Conservation (phyloP, 768 basidiomycete genomes). For the Leccinum boreale region DNA sequence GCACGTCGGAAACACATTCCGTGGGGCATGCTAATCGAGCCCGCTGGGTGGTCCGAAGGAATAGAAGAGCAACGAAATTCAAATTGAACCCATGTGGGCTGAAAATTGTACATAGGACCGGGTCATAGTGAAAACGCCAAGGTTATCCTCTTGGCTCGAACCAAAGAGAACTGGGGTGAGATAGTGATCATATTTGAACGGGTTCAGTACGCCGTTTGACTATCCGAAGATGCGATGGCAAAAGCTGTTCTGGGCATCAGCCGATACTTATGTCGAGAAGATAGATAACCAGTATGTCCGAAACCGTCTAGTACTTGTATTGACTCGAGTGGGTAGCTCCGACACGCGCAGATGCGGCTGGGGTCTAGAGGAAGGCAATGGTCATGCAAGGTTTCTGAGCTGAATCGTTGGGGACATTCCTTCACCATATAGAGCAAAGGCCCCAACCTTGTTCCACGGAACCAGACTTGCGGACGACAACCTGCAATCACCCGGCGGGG, state of each 20-base stretch:
- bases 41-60: background rate
- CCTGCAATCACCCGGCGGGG: background rate
- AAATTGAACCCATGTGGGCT: constrained; percentile 7
- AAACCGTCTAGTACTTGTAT: constrained; percentile 1
- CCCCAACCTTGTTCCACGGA: constrained; percentile 1
- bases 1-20: background rate
- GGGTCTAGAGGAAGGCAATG: background rate
- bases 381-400: constrained; percentile 1
- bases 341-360: background rate
- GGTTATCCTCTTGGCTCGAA: background rate
- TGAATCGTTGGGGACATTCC: background rate
- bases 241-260: constrained; percentile 1
- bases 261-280: background rate
- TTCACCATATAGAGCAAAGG: constrained; percentile 6
- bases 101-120: background rate
- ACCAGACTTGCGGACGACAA: background rate
- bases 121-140: background rate
- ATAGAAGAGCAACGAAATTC: background rate
- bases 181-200: background rate
- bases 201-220: background rate
- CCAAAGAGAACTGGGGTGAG: background rate
- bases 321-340: background rate
- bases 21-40: background rate
- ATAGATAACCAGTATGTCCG: background rate
- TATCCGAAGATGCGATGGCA: constrained; percentile 3